A percentile compares a stretch with the other conserved stretches of the same genome.
Evolutionary conservation across 352 stramenopile genomes (phyloP).

Genomic region (Thalassiosira exigua): DNA sequence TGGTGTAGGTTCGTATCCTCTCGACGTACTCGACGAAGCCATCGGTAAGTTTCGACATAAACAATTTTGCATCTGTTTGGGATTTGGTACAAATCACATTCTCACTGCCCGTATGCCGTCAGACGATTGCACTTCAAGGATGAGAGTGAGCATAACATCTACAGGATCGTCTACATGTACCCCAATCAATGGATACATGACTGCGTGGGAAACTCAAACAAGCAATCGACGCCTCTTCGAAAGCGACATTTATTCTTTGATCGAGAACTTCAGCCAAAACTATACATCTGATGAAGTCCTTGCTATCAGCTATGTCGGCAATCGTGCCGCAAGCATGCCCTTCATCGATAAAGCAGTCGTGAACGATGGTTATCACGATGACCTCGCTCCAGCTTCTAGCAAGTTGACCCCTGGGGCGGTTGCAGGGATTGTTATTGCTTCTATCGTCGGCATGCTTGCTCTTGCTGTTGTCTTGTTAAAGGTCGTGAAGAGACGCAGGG

Average conservation of each 20-base stretch:
- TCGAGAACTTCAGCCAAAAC: not conserved
- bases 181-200: not conserved
- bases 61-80: no score
- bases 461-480: not conserved
- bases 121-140: not conserved
- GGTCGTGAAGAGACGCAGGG: not conserved
- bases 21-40: slow-evolving; percentile 13
- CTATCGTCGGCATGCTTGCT: not conserved
- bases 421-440: not conserved
- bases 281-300: not conserved
- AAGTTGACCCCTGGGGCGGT: not conserved
- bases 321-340: not conserved
- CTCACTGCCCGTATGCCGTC: no score
- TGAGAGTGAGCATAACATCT: not conserved
- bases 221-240: not conserved
- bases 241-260: not conserved
- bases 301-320: not conserved
- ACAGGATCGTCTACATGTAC: not conserved
- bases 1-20: slow-evolving; percentile 27
- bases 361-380: not conserved
- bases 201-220: not conserved
- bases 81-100: no score
- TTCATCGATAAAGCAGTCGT: not conserved
- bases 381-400: not conserved
- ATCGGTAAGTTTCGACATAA: slow-evolving; percentile 36